Base-by-base conservation (phyloP, 441 rosid species). In the Eruca vesicaria region DNA sequence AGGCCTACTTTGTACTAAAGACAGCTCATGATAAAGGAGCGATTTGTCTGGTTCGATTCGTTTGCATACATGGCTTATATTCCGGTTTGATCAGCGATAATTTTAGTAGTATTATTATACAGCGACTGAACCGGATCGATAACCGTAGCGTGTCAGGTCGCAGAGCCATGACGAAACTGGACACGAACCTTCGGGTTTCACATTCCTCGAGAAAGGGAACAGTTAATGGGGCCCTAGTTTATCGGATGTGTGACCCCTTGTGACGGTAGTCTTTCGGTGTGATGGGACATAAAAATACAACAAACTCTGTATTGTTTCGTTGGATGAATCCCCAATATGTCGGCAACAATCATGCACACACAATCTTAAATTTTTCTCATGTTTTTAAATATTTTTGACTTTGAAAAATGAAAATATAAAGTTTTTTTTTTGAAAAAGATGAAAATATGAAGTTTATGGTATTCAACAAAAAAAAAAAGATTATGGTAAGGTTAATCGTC, bases 271-370 rank as follows among this genome's bases (percentile, higher is more conserved):
- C 73, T 60, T 61, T 7, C 16, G 5, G 9, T 70, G 48, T 14
- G 48, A 41, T 14, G 45, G 80, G 76, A 26, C 69, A 62, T 10
- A 26, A 35, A 18, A 28, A 68, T 26, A 75, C 69, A 62, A 60
- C 45, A 60, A 67, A 50, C 62, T 23, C 14, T 76, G 53, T 63
- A 69, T 69, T 23, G 61, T 9, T 67, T 33, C 15, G 57, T 75
- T 68, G 45, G 79, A 63, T 76, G 70, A 69, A 76, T 70, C 61
- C 71, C 72, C 67, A 20, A 57, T 77, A 58, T 77, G 80, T 77
- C 80, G 80, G 80, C 80, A 77, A 65, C 76, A 71, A 71, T 71
- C 68, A 77, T 65, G 67, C 63, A 77, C 71, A 33, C 35, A 62
- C 59, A 65, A 65, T 71, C 57, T 33, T 71, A 5, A 4, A 4